phyloP scores from a whole-genome alignment of 306 rosid species.

The Datisca glomerata region DNA sequence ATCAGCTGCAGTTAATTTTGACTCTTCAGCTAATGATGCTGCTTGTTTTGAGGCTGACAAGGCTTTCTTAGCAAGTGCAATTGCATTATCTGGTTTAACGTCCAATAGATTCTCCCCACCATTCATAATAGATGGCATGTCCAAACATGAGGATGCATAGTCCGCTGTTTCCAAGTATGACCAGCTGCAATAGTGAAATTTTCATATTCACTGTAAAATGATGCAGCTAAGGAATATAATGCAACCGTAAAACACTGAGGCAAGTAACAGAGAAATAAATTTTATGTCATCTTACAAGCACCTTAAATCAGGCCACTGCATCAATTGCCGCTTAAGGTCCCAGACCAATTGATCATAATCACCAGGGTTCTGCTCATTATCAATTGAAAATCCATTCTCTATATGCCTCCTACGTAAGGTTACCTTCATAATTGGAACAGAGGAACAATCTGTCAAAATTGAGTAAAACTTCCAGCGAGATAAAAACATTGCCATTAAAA shows the following conservation, averaged over 20 bases:
- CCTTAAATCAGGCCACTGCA: constrained; percentile 42
- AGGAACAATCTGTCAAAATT: constrained; percentile 5
- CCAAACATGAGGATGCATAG: constrained; percentile 14
- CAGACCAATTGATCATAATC: constrained; percentile 26
- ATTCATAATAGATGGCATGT: constrained; percentile 12
- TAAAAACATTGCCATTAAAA: neutral
- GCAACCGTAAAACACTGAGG: no score
- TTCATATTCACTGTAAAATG: no score
- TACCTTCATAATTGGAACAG: constrained; percentile 29
- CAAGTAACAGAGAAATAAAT: no score
- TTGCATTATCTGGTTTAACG: constrained; percentile 20
- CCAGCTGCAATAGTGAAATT: constrained; percentile 47
- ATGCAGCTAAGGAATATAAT: no score
- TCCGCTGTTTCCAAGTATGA: constrained; percentile 27
- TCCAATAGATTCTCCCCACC: constrained; percentile 20
- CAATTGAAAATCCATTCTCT: constrained; percentile 23
- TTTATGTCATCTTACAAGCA: constrained; percentile 45
- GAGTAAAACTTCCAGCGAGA: neutral
- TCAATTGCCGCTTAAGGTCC: constrained; percentile 44
- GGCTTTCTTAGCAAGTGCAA: constrained; percentile 64
- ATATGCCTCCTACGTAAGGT: constrained; percentile 33
- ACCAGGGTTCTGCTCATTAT: constrained; percentile 22
- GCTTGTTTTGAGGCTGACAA: constrained; percentile 69
- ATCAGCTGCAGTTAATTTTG: constrained; percentile 21
- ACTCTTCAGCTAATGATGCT: constrained; percentile 34